Conservation (phyloP, 2,329 filamentous ascomycete genomes). For the Pseudogymnoascus sp. region DNA sequence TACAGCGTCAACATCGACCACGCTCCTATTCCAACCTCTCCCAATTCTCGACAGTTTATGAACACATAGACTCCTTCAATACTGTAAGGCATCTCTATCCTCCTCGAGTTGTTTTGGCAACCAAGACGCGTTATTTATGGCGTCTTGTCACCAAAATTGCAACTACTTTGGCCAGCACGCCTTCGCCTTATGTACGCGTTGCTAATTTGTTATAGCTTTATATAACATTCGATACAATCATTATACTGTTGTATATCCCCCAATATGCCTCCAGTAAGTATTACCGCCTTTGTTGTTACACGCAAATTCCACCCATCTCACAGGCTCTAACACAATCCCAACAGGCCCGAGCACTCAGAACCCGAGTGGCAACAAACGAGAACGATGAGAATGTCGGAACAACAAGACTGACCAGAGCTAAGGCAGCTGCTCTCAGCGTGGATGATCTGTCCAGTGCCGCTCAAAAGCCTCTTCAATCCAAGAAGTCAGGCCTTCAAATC, state of each 20-base stretch:
- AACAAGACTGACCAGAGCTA: constrained; percentile 85
- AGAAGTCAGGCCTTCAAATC: constrained; percentile 49
- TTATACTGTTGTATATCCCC: constrained; percentile 19
- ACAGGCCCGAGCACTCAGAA: constrained; percentile 56
- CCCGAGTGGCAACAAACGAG: constrained; percentile 76
- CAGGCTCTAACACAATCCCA: neutral
- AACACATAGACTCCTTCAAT: constrained; percentile 7
- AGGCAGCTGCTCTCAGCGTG: constrained; percentile 64
- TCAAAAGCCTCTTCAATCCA: constrained; percentile 60
- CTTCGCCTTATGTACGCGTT: constrained; percentile 19
- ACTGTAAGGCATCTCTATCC: constrained; percentile 2
- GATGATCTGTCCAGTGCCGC: constrained; percentile 49
- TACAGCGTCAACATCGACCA: neutral
- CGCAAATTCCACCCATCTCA: neutral
- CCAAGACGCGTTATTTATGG: neutral
- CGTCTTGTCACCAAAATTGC: neutral
- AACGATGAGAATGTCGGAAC: constrained; percentile 82
- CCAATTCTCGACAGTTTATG: constrained; percentile 9
- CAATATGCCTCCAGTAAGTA: constrained; percentile 49
- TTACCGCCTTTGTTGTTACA: constrained; percentile 12
- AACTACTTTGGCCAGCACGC: neutral
- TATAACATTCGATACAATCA: constrained; percentile 26
- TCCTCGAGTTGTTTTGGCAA: constrained; percentile 8
- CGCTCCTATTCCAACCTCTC: constrained; percentile 6
- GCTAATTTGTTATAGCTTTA: constrained; percentile 16